These are phyloP conservation scores for Tetradesmus lagerheimii DNA, from an alignment of 139 green algal species.

Conservation along the genomic window DNA sequence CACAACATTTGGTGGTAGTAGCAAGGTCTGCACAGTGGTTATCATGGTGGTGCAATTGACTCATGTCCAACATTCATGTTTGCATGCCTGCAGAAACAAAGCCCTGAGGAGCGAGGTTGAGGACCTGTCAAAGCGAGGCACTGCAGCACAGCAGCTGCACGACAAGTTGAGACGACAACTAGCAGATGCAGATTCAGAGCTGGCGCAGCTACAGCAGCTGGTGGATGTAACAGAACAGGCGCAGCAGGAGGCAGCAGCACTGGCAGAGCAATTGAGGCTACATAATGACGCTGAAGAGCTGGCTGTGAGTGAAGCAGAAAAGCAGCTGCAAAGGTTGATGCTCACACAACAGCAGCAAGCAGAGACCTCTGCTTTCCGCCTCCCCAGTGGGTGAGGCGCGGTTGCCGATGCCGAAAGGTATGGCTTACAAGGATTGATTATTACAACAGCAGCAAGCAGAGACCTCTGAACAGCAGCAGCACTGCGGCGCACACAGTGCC, in stretches of 20 bases:
- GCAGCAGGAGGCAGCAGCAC: slow-evolving; percentile 7
- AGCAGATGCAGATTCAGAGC: background rate
- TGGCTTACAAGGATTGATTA: too few species aligned
- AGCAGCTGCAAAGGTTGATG: background rate
- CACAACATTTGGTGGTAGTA: too few species aligned
- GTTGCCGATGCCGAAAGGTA: too few species aligned
- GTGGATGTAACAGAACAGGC: background rate
- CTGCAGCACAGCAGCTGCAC: slow-evolving; percentile 17
- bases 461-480: background rate
- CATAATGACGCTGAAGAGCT: slow-evolving; percentile 24
- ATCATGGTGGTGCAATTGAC: too few species aligned
- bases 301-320: background rate
- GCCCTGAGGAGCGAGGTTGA: background rate
- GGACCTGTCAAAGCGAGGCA: too few species aligned
- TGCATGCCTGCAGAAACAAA: slow-evolving; percentile 12
- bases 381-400: too few species aligned
- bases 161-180: background rate
- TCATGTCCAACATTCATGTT: background rate
- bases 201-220: background rate
- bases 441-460: background rate
- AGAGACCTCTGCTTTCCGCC: background rate
- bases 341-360: background rate
- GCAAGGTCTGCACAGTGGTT: too few species aligned
- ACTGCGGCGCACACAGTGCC: background rate
- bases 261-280: slow-evolving; percentile 26